Conservation (phyloP, 108 stramenopile genomes). For the Fistulifera pelliculosa region DNA sequence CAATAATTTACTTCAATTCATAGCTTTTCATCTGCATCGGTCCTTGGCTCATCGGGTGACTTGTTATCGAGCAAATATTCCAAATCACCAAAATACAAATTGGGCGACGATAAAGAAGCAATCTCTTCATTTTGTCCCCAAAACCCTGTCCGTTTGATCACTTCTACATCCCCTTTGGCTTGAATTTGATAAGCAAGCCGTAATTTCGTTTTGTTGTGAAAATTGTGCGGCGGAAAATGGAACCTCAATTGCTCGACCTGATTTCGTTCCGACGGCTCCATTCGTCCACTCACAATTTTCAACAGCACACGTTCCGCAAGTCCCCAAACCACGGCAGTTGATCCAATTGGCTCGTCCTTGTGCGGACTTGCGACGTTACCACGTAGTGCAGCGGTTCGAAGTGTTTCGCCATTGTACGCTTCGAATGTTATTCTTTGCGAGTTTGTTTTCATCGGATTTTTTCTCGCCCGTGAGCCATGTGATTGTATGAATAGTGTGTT, state of each 20-base stretch:
- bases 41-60: slow-evolving; percentile 16
- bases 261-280: slow-evolving; percentile 30
- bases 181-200: slow-evolving; percentile 57
- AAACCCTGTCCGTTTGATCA: slow-evolving; percentile 48
- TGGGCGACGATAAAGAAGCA: slow-evolving; percentile 4
- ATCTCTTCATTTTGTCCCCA: slow-evolving; percentile 41
- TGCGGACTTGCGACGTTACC: slow-evolving; percentile 34
- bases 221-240: slow-evolving; percentile 49
- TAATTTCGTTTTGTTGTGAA: slow-evolving; percentile 13
- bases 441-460: too few relatives aligned
- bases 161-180: slow-evolving; percentile 31
- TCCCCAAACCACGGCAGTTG: slow-evolving; percentile 63
- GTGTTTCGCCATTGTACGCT: slow-evolving; percentile 33
- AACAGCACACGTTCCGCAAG: slow-evolving; percentile 65
- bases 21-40: too few relatives aligned
- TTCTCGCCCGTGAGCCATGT: too few relatives aligned
- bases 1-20: too few relatives aligned
- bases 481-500: too few relatives aligned
- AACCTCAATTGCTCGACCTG: slow-evolving; percentile 34
- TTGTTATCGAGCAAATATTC: slow-evolving; percentile 48
- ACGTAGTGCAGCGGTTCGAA: slow-evolving; percentile 41
- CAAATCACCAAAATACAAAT: slow-evolving; percentile 45
- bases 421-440: slow-evolving; percentile 15
- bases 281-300: slow-evolving; percentile 23
- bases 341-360: slow-evolving; percentile 47